Evolutionary conservation across 2,329 filamentous ascomycete genomes (phyloP).

Genomic region (Fusarium anthophilum): DNA sequence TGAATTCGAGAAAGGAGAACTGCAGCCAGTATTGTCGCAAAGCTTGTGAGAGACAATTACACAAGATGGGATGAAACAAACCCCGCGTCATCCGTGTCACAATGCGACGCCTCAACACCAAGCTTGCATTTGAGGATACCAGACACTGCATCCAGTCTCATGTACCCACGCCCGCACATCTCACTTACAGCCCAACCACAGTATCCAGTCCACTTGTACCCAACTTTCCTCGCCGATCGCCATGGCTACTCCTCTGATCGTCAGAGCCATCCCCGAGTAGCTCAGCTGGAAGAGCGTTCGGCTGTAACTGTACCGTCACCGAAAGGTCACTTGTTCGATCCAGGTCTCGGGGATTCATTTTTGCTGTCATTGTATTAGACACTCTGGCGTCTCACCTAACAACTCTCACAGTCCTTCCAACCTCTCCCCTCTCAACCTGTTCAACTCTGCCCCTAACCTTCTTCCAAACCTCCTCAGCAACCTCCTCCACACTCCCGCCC

Average conservation of each 20-base stretch:
- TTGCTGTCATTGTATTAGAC: neutral
- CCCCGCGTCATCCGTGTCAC: neutral
- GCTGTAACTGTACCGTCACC: slow-evolving; percentile 1
- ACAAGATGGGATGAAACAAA: neutral
- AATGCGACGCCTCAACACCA: neutral
- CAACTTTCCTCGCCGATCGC: neutral
- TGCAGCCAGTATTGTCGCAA: too few species aligned
- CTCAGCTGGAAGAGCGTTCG: slow-evolving; percentile 9
- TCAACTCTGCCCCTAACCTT: slow-evolving; percentile 58
- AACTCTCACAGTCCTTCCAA: slow-evolving; percentile 56
- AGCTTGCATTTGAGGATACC: neutral
- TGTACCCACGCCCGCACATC: too few species aligned
- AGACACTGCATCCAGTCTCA: too few species aligned
- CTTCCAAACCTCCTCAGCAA: slow-evolving; percentile 65
- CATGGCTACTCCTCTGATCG: neutral
- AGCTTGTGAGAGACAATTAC: too few species aligned
- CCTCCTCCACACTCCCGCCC: slow-evolving; percentile 63
- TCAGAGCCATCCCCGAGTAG: slow-evolving; percentile 1
- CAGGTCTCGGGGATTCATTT: slow-evolving; percentile 7
- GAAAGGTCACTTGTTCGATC: slow-evolving; percentile 10
- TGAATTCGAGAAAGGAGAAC: too few species aligned
- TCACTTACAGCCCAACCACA: too few species aligned
- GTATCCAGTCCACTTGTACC: neutral
- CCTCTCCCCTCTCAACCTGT: slow-evolving; percentile 59
- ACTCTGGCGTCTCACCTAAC: slow-evolving; percentile 20